Evolutionary conservation across 2,329 filamentous ascomycete species (phyloP).

Genomic region (Rugonectria rugulosa): DNA sequence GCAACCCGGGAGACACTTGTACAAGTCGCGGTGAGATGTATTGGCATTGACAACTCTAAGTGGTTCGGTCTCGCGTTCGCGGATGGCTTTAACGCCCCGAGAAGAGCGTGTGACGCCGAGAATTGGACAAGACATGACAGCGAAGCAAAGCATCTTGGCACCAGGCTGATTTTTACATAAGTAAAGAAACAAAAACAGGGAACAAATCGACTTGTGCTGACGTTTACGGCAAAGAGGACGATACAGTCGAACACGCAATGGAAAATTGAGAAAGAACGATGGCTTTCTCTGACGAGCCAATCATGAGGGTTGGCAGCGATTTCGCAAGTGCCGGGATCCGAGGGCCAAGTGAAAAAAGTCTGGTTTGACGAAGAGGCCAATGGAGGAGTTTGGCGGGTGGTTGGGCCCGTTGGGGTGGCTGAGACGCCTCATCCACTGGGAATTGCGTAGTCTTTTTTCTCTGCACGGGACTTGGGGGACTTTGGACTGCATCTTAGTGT

Average conservation of each 20-base stretch:
- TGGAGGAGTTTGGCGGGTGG: background rate
- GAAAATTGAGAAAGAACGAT: no score
- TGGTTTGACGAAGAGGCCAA: background rate
- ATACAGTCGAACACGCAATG: background rate
- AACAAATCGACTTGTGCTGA: background rate
- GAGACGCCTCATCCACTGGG: background rate
- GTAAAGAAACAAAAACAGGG: background rate
- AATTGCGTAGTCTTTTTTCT: background rate
- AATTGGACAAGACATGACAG: background rate
- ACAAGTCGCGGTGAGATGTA: no score
- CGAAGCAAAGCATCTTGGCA: background rate
- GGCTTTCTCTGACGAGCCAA: background rate
- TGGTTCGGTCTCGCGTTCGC: no score
- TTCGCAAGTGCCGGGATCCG: slow-evolving; percentile 12
- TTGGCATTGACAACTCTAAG: no score
- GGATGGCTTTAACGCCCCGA: background rate
- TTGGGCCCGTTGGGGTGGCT: background rate
- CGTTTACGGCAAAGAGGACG: background rate
- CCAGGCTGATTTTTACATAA: slow-evolving; percentile 9
- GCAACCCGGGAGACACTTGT: no score
- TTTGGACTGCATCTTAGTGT: no score
- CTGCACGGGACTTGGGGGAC: no score
- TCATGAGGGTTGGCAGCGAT: background rate
- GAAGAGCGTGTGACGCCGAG: background rate
- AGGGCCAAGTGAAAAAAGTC: slow-evolving; percentile 18